phyloP scores from a whole-genome alignment of 2,329 filamentous ascomycete genomes.

The Thelonectria discophora region DNA sequence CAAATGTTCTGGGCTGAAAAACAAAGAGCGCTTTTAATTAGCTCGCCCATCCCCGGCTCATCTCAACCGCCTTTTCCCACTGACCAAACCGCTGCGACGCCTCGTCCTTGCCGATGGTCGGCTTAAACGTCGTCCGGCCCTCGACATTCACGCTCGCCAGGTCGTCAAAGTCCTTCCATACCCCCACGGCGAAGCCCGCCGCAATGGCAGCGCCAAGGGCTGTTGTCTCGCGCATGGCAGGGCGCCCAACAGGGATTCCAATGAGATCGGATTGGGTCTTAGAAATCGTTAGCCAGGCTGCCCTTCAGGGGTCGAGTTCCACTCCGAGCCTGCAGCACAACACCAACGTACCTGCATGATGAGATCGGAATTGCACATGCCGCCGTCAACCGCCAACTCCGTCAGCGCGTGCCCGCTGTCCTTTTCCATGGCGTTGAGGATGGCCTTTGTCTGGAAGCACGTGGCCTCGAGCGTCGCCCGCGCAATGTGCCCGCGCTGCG shows the following conservation, averaged over 20 bases:
- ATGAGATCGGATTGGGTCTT: slow-evolving; percentile 84
- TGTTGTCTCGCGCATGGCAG: slow-evolving; percentile 85
- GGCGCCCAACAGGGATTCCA: slow-evolving; percentile 79
- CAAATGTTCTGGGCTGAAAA: too few relatives aligned
- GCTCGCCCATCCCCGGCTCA: slow-evolving; percentile 76
- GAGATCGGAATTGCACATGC: slow-evolving; percentile 82
- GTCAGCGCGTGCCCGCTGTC: slow-evolving; percentile 77
- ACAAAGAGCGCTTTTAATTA: slow-evolving; percentile 29
- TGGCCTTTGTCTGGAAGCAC: slow-evolving; percentile 85
- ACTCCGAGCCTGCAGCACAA: neutral
- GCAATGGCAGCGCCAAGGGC: slow-evolving; percentile 84
- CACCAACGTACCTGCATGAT: slow-evolving; percentile 70
- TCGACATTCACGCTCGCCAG: slow-evolving; percentile 76
- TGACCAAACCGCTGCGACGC: slow-evolving; percentile 71
- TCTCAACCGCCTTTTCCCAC: slow-evolving; percentile 81
- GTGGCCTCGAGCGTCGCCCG: slow-evolving; percentile 82
- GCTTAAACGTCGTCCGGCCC: slow-evolving; percentile 74
- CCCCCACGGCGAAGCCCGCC: slow-evolving; percentile 77
- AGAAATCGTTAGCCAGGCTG: slow-evolving; percentile 12
- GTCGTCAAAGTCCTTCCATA: slow-evolving; percentile 80
- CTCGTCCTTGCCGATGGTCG: slow-evolving; percentile 67
- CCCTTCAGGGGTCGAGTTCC: neutral
- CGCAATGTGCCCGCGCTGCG: slow-evolving; percentile 78
- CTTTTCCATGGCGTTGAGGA: slow-evolving; percentile 82
- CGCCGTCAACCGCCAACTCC: slow-evolving; percentile 83